Base-by-base conservation (phyloP, 139 green algal species). In the Choricystis sp. region DNA sequence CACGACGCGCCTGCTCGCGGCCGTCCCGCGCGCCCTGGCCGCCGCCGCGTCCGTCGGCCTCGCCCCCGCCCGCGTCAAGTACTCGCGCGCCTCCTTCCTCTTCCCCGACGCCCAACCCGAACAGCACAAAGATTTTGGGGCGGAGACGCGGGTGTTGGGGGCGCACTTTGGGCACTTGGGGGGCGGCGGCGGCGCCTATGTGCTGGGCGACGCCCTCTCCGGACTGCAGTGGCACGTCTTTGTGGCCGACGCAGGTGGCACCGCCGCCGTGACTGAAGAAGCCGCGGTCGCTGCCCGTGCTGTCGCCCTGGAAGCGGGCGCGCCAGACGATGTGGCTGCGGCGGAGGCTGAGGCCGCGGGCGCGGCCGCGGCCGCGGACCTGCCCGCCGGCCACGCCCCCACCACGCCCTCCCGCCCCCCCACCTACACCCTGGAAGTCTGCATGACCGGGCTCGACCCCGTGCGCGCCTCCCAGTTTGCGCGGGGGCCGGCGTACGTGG, bases 221-320 rank as follows among this genome's bases (percentile, higher is more conserved):
- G 85, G 88, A 55, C 76, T 94, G 65, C 85, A 94, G 70, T 98
- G 92, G 92, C 92, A 98, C 63, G 81, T 97, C 14, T 98, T 86
- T 66, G 72, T 91, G 52, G 90, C 85, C 9, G 78, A 77, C 52
- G n/a, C n/a, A n/a, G n/a, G n/a, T n/a, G n/a, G n/a, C n/a, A n/a
- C n/a, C n/a, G n/a, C n/a, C n/a, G n/a, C n/a, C n/a, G n/a, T n/a
- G n/a, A n/a, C n/a, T n/a, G n/a, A n/a, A n/a, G n/a, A n/a, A n/a
- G 57, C 49, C 48, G 62, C 25, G 2, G 9, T 3, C 3, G 40
- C 40, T 9, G 40, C 40, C 9, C 9, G 9, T 9, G 40, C 40
- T 9, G 40, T 52, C 9, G 40, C 40, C 9, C 9, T 16, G 40
- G 40, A 16, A 9, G 40, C 40, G 9, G 40, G 40, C 40, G 40